phyloP scores from a whole-genome alignment of 2,329 filamentous ascomycete species.

The Fusarium domesticum region DNA sequence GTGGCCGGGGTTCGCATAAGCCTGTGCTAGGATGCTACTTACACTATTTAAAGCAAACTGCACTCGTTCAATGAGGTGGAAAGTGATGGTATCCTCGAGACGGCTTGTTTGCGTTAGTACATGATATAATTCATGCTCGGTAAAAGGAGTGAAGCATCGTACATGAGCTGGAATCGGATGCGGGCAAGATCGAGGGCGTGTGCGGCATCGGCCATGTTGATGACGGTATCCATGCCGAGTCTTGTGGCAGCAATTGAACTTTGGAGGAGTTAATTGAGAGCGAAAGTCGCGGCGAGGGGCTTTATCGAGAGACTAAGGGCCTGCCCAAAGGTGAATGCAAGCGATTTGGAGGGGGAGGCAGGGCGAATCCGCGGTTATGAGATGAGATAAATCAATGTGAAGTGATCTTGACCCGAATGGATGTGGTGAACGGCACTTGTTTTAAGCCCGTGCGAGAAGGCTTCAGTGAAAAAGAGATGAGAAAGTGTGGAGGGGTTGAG shows the following conservation, averaged over 20 bases:
- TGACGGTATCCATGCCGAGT: conserved; percentile 74
- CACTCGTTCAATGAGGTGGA: conserved; percentile 94
- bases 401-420: background rate
- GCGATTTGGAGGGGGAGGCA: background rate
- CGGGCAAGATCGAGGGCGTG: conserved; percentile 86
- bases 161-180: conserved; percentile 95
- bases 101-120: conserved; percentile 57
- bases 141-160: conserved; percentile 31
- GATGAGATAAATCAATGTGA: background rate
- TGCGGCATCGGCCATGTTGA: conserved; percentile 80
- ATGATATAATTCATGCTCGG: background rate
- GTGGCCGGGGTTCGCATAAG: conserved; percentile 17
- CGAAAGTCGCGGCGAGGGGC: background rate
- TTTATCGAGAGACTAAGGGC: background rate
- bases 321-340: background rate
- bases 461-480: background rate
- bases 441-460: background rate
- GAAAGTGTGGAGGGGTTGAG: background rate
- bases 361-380: background rate
- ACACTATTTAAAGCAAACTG: conserved; percentile 85
- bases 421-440: background rate
- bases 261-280: background rate
- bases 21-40: conserved; percentile 8
- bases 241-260: conserved; percentile 6
- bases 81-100: conserved; percentile 95